phyloP scores from a whole-genome alignment of 2,329 filamentous ascomycete species.

The Aschersonia sp. region DNA sequence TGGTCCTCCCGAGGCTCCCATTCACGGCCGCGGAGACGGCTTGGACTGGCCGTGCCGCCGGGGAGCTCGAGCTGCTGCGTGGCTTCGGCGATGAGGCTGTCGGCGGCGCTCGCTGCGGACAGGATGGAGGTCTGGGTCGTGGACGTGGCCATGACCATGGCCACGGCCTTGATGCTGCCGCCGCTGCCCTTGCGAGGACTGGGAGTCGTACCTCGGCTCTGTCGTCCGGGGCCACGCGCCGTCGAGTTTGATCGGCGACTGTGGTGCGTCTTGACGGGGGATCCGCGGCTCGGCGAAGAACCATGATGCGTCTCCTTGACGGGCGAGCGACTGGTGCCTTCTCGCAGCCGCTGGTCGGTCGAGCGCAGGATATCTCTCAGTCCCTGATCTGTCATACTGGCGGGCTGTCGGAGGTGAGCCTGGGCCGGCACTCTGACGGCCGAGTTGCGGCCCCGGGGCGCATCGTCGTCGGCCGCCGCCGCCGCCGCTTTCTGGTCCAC shows the following conservation, averaged over 20 bases:
- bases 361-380: slow-evolving; percentile 35
- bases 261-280: slow-evolving; percentile 11
- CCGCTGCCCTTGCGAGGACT: slow-evolving; percentile 15
- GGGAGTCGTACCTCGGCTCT: slow-evolving; percentile 10
- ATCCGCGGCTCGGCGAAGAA: slow-evolving; percentile 8
- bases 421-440: slow-evolving; percentile 4
- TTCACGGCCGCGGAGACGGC: slow-evolving; percentile 16
- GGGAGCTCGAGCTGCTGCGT: slow-evolving; percentile 20
- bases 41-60: slow-evolving; percentile 28
- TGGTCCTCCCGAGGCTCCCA: slow-evolving; percentile 10
- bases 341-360: slow-evolving; percentile 35
- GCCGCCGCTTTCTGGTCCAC: too few species aligned
- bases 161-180: slow-evolving; percentile 2
- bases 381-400: slow-evolving; percentile 28
- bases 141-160: slow-evolving; percentile 7
- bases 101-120: slow-evolving; percentile 19
- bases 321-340: slow-evolving; percentile 18
- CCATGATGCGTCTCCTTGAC: slow-evolving; percentile 10
- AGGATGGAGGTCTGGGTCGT: slow-evolving; percentile 12
- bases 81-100: slow-evolving; percentile 25
- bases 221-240: slow-evolving; percentile 4
- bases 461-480: slow-evolving; percentile 4
- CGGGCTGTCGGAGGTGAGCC: slow-evolving; percentile 10
- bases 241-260: slow-evolving; percentile 4
- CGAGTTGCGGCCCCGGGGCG: slow-evolving; percentile 3